Percentiles rank a stretch among this genome's conserved stretches.
Conservation (phyloP, 2,329 filamentous ascomycete genomes). For the Metarhizium guizhouense region DNA sequence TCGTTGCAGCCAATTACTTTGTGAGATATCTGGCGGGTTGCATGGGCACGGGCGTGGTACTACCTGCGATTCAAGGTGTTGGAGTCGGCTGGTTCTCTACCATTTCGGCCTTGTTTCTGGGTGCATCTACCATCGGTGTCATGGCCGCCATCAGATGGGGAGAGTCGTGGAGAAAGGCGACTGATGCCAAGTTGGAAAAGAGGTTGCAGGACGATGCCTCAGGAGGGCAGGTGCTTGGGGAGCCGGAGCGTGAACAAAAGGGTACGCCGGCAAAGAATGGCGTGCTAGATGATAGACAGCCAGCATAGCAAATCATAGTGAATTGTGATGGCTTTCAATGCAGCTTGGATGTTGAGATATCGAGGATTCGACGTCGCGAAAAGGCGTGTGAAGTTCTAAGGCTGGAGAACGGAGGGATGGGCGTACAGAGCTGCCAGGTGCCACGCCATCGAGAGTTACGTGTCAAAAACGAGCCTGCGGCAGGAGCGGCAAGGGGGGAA, state of each 20-base stretch:
- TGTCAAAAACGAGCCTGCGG: no score
- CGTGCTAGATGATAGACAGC: not conserved
- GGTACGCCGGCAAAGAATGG: not conserved
- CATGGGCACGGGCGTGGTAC: conserved; percentile 57
- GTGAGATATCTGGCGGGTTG: conserved; percentile 69
- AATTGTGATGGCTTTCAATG: not conserved
- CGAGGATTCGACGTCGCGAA: not conserved
- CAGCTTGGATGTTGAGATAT: not conserved
- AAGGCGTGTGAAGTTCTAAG: no score
- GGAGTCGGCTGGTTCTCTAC: conserved; percentile 79
- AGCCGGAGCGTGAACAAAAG: not conserved
- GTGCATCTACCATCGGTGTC: conserved; percentile 26
- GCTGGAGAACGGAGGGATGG: no score
- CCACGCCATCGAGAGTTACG: no score
- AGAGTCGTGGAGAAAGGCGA: conserved; percentile 27
- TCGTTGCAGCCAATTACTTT: conserved; percentile 74
- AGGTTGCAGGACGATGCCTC: not conserved
- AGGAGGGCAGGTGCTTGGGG: not conserved
- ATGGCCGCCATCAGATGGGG: conserved; percentile 30
- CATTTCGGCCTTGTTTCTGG: conserved; percentile 36
- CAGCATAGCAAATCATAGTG: not conserved
- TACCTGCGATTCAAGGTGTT: conserved; percentile 65
- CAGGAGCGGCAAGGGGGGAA: no score
- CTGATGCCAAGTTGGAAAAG: conserved; percentile 16
- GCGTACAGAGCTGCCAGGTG: no score